Percentiles rank a stretch among this genome's conserved stretches.
Conservation (phyloP, 2,329 filamentous ascomycete species). For the Orbilia blumenaviensis region DNA sequence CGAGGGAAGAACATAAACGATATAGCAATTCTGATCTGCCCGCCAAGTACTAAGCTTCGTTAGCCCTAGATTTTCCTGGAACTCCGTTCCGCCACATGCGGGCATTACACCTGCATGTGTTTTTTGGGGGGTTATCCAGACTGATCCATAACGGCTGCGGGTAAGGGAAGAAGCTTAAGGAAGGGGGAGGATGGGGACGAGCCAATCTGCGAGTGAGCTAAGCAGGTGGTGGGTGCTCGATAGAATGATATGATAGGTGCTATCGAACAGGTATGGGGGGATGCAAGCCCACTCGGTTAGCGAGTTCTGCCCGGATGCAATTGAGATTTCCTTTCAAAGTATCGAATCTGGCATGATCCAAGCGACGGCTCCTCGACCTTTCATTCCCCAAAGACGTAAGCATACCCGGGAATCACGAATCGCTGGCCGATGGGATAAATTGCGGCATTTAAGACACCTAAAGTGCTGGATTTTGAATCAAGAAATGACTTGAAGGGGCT, state of each 20-base stretch:
- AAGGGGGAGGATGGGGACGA: background rate
- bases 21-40: background rate
- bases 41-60: constrained; percentile 40
- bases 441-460: constrained; percentile 49
- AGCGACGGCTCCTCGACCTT: constrained; percentile 35
- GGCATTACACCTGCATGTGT: constrained; percentile 52
- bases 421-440: constrained; percentile 31
- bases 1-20: constrained; percentile 2
- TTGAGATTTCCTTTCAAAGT: constrained; percentile 33
- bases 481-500: constrained; percentile 17
- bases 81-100: constrained; percentile 54
- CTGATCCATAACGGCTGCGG: constrained; percentile 52
- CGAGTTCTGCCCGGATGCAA: constrained; percentile 47
- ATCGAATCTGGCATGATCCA: constrained; percentile 50
- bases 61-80: constrained; percentile 52
- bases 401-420: constrained; percentile 51
- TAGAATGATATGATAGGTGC: constrained; percentile 6
- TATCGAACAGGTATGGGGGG: background rate
- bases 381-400: constrained; percentile 40
- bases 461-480: constrained; percentile 1
- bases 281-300: constrained; percentile 52
- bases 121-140: constrained; percentile 30
- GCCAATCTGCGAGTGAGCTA: background rate
- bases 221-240: background rate
- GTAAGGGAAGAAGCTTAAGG: constrained; percentile 32